These are phyloP conservation scores for Arachis monticola DNA, from an alignment of 331 rosid genomes.

Conservation along the genomic window DNA sequence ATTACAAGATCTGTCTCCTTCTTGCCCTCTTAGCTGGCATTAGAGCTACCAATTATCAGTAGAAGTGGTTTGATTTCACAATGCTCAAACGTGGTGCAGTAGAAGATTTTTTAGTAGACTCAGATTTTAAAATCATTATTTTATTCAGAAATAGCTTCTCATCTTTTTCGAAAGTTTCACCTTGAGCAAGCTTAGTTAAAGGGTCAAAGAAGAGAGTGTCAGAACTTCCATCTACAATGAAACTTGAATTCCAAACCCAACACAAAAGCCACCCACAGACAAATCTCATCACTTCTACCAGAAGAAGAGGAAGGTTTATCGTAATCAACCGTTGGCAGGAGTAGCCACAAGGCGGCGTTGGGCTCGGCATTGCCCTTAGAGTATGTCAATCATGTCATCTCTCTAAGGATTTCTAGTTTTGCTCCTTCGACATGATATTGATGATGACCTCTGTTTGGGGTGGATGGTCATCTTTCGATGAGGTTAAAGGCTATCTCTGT, in stretches of 20 bases:
- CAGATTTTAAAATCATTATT: background rate
- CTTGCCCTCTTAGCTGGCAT: background rate
- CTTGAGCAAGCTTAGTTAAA: constrained; percentile 18
- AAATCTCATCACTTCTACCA: constrained; percentile 17
- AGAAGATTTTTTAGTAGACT: background rate
- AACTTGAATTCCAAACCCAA: constrained; percentile 8
- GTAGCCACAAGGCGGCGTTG: background rate
- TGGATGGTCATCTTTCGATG: too few relatives aligned
- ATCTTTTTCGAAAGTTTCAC: background rate
- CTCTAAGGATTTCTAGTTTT: too few relatives aligned
- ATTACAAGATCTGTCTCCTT: constrained; percentile 12
- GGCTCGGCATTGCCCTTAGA: constrained; percentile 2
- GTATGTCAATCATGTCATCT: too few relatives aligned
- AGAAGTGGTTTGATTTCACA: background rate
- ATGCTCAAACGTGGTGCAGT: background rate
- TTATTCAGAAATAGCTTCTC: constrained; percentile 16
- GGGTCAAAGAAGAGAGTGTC: constrained; percentile 6
- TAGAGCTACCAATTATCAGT: background rate
- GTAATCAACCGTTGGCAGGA: constrained; percentile 22
- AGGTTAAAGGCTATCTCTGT: too few relatives aligned
- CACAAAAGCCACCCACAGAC: constrained; percentile 15
- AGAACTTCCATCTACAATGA: constrained; percentile 9
- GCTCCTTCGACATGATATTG: too few relatives aligned
- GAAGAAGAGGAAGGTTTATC: constrained; percentile 1
- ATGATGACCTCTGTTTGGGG: too few relatives aligned